Conservation (phyloP, 2,329 filamentous ascomycete species). For the Sordariomycetes sp. region DNA sequence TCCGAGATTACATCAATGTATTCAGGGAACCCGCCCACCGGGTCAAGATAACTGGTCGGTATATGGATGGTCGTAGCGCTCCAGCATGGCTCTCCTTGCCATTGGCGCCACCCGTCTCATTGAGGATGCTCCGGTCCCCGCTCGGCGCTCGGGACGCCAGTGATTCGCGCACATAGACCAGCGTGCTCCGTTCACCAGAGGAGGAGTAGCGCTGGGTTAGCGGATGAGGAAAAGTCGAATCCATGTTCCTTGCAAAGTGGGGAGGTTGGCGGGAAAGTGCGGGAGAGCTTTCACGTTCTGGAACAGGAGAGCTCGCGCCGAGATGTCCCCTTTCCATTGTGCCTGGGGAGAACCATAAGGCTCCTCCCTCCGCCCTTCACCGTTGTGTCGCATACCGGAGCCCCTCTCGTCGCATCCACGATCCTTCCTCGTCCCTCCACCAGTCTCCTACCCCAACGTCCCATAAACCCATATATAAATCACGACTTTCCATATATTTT, state of each 20-base stretch:
- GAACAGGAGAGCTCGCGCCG: background rate
- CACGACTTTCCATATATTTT: background rate
- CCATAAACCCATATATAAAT: background rate
- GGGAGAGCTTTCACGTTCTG: background rate
- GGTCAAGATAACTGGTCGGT: slow-evolving; percentile 6
- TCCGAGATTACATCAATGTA: slow-evolving; percentile 4
- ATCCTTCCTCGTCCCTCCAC: background rate
- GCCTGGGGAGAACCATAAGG: background rate
- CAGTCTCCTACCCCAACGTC: background rate
- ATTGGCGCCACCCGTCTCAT: background rate
- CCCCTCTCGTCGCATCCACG: background rate
- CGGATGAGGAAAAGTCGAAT: background rate
- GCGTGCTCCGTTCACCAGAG: slow-evolving; percentile 1
- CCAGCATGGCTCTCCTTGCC: slow-evolving; percentile 5
- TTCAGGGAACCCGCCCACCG: background rate
- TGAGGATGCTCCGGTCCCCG: slow-evolving; percentile 2
- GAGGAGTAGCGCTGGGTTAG: background rate
- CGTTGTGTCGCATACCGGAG: background rate
- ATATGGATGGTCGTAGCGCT: slow-evolving; percentile 8
- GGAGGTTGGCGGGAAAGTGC: slow-evolving; percentile 1
- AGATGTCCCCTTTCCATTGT: background rate
- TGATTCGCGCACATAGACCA: slow-evolving; percentile 2
- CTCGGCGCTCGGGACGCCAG: background rate
- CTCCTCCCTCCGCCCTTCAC: background rate
- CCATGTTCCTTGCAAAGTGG: slow-evolving; percentile 4